Base-by-base conservation (phyloP, 768 basidiomycete species). In the Clavulina sp. region DNA sequence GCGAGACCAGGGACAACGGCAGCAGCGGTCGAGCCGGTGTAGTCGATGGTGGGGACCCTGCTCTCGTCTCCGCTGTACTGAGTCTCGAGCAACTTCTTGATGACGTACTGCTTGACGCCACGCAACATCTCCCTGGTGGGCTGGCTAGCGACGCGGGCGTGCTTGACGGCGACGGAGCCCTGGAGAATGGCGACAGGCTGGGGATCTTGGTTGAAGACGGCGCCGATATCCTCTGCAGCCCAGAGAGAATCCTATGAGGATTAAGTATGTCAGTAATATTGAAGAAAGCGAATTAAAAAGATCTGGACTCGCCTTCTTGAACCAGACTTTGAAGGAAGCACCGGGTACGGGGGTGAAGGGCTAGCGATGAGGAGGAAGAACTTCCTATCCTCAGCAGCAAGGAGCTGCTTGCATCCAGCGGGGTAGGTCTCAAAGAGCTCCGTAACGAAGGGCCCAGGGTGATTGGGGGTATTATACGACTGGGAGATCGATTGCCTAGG, bases 311-410 rank as follows among this genome's bases (percentile, higher is more conserved):
- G 85, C 87, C 82, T 99, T 99, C 76, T 99, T 97, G 72, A 99
- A 97, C 95, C 95, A 99, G 49, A 97, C 91, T 63, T 92, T 87
- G 62, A 97, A 97, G 58, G 68, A 79, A 21, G 81, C 78, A 63
- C 96, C 92, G 48, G 97, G 76, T 28, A 97, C 80, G 3, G 93
- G 92, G 59, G 97, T 95, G 72, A 96, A 99, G 0, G 93, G 95
- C 4, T 81, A 92, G 1, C 95, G 95, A 68, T 97, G 97, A 73
- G 97, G 95, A 3, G 89, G 89, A 13, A 87, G 86, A 44, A 95
- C 77, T 66, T 99, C 74, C 97, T 79, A 65, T 97, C 95, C 64
- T 96, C 92, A 4, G 96, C 75, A 6, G 89, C 84, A 51, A 97
- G 74, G 46, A 95, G 77, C 61, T 95, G 92, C 57, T 77, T 73